phyloP scores from a whole-genome alignment of 495 filamentous ascomycete genomes.

The Penicillium taxi region DNA sequence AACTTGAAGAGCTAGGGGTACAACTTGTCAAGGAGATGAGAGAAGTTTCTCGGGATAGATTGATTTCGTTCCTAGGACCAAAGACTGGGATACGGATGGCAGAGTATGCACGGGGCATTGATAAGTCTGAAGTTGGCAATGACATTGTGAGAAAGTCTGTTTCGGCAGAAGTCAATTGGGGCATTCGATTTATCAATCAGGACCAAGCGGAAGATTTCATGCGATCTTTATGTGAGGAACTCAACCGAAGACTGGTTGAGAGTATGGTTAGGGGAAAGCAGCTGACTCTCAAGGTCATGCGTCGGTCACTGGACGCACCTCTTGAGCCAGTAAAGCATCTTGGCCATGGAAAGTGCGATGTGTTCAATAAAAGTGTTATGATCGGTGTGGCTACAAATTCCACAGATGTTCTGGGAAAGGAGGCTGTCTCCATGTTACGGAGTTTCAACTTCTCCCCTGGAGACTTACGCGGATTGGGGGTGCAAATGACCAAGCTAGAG shows the following conservation, averaged over 20 bases:
- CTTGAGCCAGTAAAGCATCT: slow-evolving; percentile 90
- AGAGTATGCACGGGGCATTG: slow-evolving; percentile 86
- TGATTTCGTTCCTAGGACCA: slow-evolving; percentile 66
- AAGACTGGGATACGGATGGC: slow-evolving; percentile 90
- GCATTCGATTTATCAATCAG: slow-evolving; percentile 85
- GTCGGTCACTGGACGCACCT: slow-evolving; percentile 75
- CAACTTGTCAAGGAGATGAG: slow-evolving; percentile 77
- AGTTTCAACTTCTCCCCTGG: slow-evolving; percentile 81
- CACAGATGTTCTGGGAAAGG: slow-evolving; percentile 60
- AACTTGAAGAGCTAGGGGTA: slow-evolving; percentile 78
- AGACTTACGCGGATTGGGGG: slow-evolving; percentile 79
- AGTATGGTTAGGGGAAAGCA: slow-evolving; percentile 80
- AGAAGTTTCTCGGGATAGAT: slow-evolving; percentile 61
- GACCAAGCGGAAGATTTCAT: slow-evolving; percentile 88
- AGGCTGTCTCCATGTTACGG: slow-evolving; percentile 73
- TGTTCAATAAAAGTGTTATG: slow-evolving; percentile 73
- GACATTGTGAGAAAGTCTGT: slow-evolving; percentile 78
- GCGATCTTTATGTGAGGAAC: slow-evolving; percentile 68
- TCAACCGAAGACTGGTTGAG: slow-evolving; percentile 69
- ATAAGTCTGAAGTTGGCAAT: slow-evolving; percentile 77
- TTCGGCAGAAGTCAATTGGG: slow-evolving; percentile 96
- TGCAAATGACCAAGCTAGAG: slow-evolving; percentile 89
- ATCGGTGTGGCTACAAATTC: slow-evolving; percentile 79
- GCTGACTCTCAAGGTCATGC: slow-evolving; percentile 89
- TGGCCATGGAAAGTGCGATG: slow-evolving; percentile 92